These are phyloP conservation scores for Erodium trifolium DNA, from an alignment of 441 rosid genomes.

Conservation along the genomic window DNA sequence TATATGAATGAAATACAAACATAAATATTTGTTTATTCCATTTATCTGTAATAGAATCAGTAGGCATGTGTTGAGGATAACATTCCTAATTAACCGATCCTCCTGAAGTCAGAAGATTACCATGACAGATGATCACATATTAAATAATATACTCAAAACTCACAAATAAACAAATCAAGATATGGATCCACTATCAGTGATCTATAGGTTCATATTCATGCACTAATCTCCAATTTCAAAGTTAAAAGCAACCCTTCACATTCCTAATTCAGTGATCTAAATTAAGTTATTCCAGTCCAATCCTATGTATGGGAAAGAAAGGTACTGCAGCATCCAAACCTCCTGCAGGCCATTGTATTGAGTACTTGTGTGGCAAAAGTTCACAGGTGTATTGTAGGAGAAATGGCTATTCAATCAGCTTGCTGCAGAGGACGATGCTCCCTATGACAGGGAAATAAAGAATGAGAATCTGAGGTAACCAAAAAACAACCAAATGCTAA, in stretches of 20 bases:
- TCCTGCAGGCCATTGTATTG: neutral
- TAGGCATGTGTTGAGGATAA: neutral
- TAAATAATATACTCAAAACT: neutral
- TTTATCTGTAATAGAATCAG: neutral
- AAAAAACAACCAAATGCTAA: constrained; percentile 12
- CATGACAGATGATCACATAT: neutral
- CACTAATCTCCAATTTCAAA: neutral
- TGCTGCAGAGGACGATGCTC: constrained; percentile 14
- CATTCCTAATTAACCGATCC: neutral
- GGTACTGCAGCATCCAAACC: neutral
- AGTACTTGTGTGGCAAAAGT: constrained; percentile 1
- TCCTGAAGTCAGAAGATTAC: neutral
- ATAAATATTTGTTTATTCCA: neutral
- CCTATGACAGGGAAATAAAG: constrained; percentile 17
- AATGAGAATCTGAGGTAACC: constrained; percentile 12
- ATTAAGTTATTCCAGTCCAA: neutral
- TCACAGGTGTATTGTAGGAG: neutral
- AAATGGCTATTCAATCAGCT: constrained; percentile 12
- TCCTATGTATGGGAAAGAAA: neutral
- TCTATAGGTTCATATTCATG: neutral
- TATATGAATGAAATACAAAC: neutral
- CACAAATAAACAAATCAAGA: neutral
- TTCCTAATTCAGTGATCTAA: neutral
- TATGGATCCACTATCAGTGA: neutral
- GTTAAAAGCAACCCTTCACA: neutral